These are phyloP conservation scores for Manihot esculenta DNA, from an alignment of 441 rosid genomes.

Conservation along the genomic window DNA sequence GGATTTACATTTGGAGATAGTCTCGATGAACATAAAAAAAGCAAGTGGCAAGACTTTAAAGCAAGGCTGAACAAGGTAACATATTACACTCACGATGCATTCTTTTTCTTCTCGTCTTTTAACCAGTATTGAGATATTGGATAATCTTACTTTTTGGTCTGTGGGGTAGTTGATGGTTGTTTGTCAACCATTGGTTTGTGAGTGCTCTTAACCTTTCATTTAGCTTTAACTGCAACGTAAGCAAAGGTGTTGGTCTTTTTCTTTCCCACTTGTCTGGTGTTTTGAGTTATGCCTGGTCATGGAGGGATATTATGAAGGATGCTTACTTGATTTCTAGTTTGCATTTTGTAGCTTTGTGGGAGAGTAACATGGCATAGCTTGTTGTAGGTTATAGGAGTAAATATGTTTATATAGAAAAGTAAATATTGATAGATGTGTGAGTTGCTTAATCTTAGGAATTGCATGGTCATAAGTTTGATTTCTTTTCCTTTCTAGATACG, in stretches of 20 bases:
- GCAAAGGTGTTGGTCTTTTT: background rate
- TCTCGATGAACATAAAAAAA: slow-evolving; percentile 58
- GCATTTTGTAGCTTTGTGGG: too few species aligned
- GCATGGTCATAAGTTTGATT: too few species aligned
- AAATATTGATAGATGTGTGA: too few species aligned
- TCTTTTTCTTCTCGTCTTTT: too few species aligned
- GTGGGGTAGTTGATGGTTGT: background rate
- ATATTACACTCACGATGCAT: too few species aligned
- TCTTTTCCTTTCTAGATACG: too few species aligned
- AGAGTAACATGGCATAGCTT: too few species aligned
- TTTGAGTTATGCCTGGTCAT: background rate
- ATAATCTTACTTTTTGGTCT: background rate
- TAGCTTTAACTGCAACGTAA: background rate
- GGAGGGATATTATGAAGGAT: too few species aligned
- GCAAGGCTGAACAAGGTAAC: slow-evolving; percentile 68
- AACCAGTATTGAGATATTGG: background rate
- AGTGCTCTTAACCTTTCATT: background rate
- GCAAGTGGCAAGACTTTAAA: slow-evolving; percentile 75
- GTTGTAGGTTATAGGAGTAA: too few species aligned
- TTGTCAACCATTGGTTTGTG: background rate
- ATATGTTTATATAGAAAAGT: too few species aligned
- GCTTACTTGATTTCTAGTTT: too few species aligned
- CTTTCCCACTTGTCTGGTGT: background rate
- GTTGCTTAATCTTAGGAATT: too few species aligned
- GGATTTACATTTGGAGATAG: slow-evolving; percentile 98